Evolutionary conservation across 371 early-diverging fungal genomes (phyloP), one percentile per base, ranked within the genome.

Genomic region (Syncephalis fuscata): DNA sequence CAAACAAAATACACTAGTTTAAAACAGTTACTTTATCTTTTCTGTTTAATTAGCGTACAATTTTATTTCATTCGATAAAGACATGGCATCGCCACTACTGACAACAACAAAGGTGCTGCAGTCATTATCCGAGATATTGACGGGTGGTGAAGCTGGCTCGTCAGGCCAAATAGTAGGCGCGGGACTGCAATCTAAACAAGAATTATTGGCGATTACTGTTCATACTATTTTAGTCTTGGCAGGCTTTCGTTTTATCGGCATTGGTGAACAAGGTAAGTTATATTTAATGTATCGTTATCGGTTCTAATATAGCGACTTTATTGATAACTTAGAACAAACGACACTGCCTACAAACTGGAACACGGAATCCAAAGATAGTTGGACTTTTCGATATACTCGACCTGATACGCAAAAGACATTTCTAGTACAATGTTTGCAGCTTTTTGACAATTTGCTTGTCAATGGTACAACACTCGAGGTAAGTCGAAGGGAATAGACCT

Each of bases 401-500:
- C 63, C 77, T 4, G 74, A 80, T 45, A 80, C 82, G 0, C 65
- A 74, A 26, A 59, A 81, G 25, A 80, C 78, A 0, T 82, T 79
- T 55, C 63, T 81, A 16, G 60, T 86, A 26, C 83, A 83, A 48
- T 60, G 72, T 23, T 60, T 86, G n/a, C 64, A 65, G 26, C 50
- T 86, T 17, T 78, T 70, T 10, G 63, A 70, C 50, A 73, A 70
- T 45, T 69, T 75, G 27, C 55, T 83, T 9, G 63, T 82, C 11
- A 80, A 81, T 51, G 82, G 76, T 1, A 61, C 80, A 16, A 74
- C 70, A 11, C 61, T 80, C 37, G 78, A 75, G 60, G 80, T 73
- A 56, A 56, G 53, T 20, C 4, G 25, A 2, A 20, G 39, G 8
- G 14, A 17, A 36, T 44, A 15, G 16, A 8, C 4, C 3, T 17